phyloP scores from a whole-genome alignment of 2,329 filamentous ascomycete species.

The Pseudogymnoascus sp. region DNA sequence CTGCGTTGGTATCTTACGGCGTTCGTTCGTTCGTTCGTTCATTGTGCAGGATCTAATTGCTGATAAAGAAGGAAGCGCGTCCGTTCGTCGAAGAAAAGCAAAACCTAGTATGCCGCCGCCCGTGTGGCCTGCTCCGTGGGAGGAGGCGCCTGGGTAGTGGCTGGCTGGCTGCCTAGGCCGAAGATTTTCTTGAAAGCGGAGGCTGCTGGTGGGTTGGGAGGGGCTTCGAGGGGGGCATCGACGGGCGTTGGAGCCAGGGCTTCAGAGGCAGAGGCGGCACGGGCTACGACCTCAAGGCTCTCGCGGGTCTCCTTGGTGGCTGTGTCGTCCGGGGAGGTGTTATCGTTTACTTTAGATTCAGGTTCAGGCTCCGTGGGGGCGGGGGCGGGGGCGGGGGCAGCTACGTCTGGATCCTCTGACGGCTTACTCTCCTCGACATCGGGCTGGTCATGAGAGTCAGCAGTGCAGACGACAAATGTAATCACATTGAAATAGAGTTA shows the following conservation, averaged over 20 bases:
- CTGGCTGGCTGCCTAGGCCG: neutral
- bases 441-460: neutral
- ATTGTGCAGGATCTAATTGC: slow-evolving; percentile 5
- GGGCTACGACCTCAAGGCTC: neutral
- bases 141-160: neutral
- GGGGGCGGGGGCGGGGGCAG: neutral
- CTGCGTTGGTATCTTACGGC: slow-evolving; percentile 1
- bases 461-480: neutral
- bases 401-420: neutral
- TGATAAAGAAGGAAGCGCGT: neutral
- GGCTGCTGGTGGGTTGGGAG: neutral
- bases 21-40: neutral
- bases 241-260: neutral
- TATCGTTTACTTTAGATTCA: neutral
- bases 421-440: slow-evolving; percentile 2
- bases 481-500: neutral
- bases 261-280: neutral
- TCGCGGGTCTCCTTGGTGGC: neutral
- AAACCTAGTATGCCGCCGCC: neutral
- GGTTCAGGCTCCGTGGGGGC: neutral
- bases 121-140: neutral
- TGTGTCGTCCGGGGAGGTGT: neutral
- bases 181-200: neutral
- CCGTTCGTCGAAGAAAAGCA: neutral
- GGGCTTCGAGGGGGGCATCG: neutral